phyloP scores from a whole-genome alignment of 345 rosid genomes.

The Dipteronia sinensis region DNA sequence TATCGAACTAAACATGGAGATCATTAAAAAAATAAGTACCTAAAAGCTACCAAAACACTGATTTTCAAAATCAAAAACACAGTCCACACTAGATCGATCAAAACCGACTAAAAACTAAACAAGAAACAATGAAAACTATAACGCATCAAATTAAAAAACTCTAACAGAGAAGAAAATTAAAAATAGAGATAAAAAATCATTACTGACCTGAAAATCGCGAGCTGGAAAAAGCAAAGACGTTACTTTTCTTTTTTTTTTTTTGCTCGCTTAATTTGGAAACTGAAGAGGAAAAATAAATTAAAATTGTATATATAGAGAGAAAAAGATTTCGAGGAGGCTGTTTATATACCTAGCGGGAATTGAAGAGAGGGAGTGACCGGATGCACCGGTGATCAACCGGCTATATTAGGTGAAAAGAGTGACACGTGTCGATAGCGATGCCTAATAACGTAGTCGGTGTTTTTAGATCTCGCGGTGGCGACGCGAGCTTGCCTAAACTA shows the following conservation, averaged over 20 bases:
- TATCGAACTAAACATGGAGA: slow-evolving; percentile 25
- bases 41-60: background rate
- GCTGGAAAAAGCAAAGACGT: slow-evolving; percentile 39
- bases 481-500: slow-evolving; percentile 8
- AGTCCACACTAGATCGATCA: slow-evolving; percentile 34
- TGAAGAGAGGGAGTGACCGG: slow-evolving; percentile 38
- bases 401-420: background rate
- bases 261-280: slow-evolving; percentile 24
- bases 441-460: slow-evolving; percentile 28
- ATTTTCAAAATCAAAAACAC: slow-evolving; percentile 6
- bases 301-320: background rate
- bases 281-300: background rate
- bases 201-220: slow-evolving; percentile 44
- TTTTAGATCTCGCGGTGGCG: slow-evolving; percentile 34
- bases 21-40: slow-evolving; percentile 15
- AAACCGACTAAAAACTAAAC: background rate
- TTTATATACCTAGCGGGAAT: slow-evolving; percentile 60
- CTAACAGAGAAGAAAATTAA: background rate
- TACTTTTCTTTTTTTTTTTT: slow-evolving; percentile 13
- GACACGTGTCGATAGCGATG: slow-evolving; percentile 36
- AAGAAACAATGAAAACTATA: background rate
- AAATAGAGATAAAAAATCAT: slow-evolving; percentile 19
- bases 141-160: background rate
- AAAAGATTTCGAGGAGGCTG: slow-evolving; percentile 24
- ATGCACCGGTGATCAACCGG: slow-evolving; percentile 36